A percentile compares a stretch with the other conserved stretches of the same genome.
Evolutionary conservation across 176 grass and related monocot species (phyloP).

Genomic region (Melocanna baccifera): DNA sequence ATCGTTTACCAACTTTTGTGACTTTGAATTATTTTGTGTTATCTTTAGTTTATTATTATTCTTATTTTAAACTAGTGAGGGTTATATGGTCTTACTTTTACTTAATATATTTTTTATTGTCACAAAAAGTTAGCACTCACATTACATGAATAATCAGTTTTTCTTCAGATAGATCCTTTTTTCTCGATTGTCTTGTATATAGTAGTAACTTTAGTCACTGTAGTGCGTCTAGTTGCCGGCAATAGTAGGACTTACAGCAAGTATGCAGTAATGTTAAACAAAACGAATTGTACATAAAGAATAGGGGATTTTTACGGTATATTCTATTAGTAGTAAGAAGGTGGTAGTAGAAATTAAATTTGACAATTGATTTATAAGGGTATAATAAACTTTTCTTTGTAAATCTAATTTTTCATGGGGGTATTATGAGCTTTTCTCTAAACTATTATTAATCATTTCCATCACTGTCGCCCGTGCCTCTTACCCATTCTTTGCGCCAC

Average conservation of each 20-base stretch:
- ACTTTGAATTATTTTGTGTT: neutral
- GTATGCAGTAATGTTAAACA: constrained; percentile 2
- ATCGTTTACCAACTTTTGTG: neutral
- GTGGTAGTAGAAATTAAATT: too few species aligned
- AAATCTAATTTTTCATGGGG: too few species aligned
- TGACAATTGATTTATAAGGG: too few species aligned
- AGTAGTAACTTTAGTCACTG: neutral
- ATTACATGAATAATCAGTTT: neutral
- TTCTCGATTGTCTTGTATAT: neutral
- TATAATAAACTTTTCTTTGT: too few species aligned
- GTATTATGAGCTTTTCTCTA: too few species aligned
- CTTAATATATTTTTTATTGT: neutral
- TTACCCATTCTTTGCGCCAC: too few species aligned
- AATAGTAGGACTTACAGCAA: neutral
- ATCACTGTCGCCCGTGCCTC: too few species aligned
- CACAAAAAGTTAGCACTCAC: neutral
- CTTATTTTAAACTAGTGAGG: neutral
- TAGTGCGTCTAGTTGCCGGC: neutral
- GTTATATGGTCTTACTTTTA: neutral
- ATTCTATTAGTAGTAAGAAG: too few species aligned
- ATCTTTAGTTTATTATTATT: neutral
- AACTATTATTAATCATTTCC: too few species aligned
- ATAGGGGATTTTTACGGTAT: too few species aligned
- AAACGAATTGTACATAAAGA: neutral
- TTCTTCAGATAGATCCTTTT: neutral